Conservation (phyloP, 768 basidiomycete species). For the Cystofilobasidium bisporidii region DNA sequence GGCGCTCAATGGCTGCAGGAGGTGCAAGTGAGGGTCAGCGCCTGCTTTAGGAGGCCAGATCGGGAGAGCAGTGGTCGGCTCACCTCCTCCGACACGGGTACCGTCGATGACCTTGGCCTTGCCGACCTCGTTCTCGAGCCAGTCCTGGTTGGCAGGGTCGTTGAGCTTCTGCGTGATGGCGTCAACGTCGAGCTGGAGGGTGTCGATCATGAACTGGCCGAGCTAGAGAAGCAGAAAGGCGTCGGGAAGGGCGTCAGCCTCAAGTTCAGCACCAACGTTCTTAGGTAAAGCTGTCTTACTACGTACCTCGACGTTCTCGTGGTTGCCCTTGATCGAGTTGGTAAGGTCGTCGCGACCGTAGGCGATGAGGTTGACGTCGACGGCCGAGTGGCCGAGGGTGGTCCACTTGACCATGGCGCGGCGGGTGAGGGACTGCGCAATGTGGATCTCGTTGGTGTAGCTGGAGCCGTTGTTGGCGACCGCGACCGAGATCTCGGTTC, state of each 20-base stretch:
- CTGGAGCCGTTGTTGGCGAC: slow-evolving; percentile 17
- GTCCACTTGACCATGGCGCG: slow-evolving; percentile 18
- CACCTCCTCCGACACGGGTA: slow-evolving; percentile 7
- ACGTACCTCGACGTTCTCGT: slow-evolving; percentile 20
- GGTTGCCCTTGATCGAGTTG: neutral
- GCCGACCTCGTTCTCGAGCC: slow-evolving; percentile 9
- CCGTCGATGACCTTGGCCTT: slow-evolving; percentile 21
- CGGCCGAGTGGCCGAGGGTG: slow-evolving; percentile 11
- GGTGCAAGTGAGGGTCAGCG: too few relatives aligned
- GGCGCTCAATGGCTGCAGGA: neutral
- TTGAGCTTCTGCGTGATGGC: slow-evolving; percentile 16
- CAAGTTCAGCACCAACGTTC: too few relatives aligned
- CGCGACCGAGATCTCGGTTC: slow-evolving; percentile 19
- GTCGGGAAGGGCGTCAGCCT: too few relatives aligned
- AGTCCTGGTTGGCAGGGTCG: slow-evolving; percentile 4
- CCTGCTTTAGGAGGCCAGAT: too few relatives aligned
- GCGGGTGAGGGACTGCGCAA: slow-evolving; percentile 16
- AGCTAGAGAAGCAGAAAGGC: neutral
- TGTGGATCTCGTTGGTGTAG: slow-evolving; percentile 15
- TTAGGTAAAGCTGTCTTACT: too few relatives aligned
- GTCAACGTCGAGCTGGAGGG: slow-evolving; percentile 11
- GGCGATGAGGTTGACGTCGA: slow-evolving; percentile 22
- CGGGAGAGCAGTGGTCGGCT: too few relatives aligned
- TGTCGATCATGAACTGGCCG: slow-evolving; percentile 20
- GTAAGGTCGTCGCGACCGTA: slow-evolving; percentile 17